Conservation (phyloP, 192 early-diverging fungal genomes). For the Radiomyces spectabilis region DNA sequence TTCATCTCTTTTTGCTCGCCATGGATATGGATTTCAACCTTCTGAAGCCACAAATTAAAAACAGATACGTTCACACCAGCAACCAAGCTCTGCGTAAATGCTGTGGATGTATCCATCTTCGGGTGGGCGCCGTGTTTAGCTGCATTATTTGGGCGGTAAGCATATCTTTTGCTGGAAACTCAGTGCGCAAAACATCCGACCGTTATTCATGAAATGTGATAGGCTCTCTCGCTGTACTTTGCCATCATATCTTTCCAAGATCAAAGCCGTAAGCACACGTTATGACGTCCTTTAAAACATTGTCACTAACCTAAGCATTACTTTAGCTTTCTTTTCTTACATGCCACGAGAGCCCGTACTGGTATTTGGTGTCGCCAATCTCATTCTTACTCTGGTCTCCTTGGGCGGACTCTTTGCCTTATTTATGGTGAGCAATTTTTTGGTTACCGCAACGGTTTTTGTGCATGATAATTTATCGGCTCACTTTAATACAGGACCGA, state of each 20-base stretch:
- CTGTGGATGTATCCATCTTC: slow-evolving; percentile 21
- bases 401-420: slow-evolving; percentile 9
- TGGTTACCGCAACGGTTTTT: neutral
- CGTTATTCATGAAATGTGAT: neutral
- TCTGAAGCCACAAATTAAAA: neutral
- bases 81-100: slow-evolving; percentile 6
- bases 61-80: neutral
- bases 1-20: too few species aligned
- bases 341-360: slow-evolving; percentile 6
- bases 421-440: slow-evolving; percentile 11
- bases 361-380: slow-evolving; percentile 19
- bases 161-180: neutral
- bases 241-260: slow-evolving; percentile 23
- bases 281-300: too few species aligned
- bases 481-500: slow-evolving; percentile 6
- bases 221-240: slow-evolving; percentile 24
- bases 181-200: neutral
- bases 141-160: slow-evolving; percentile 27
- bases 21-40: neutral
- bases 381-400: slow-evolving; percentile 12
- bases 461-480: neutral
- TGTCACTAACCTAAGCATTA: too few species aligned
- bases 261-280: slow-evolving; percentile 17
- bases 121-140: slow-evolving; percentile 8
- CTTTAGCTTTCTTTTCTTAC: slow-evolving; percentile 19